Evolutionary conservation across 306 rosid species (phyloP), one percentile per base, ranked within the genome.

Genomic region (Coriaria nepalensis): DNA sequence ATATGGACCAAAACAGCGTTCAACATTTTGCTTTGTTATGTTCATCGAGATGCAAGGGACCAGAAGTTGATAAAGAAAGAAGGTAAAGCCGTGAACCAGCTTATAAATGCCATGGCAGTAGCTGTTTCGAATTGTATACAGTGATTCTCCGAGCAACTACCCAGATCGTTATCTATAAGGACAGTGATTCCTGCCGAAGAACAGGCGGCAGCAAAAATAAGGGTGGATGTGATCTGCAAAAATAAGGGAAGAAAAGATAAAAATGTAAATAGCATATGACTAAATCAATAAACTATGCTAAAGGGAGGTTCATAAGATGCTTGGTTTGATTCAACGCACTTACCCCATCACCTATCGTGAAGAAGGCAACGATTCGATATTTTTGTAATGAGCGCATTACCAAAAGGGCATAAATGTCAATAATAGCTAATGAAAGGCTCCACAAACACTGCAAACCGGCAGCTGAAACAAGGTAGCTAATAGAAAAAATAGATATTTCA

Each of bases 131-230:
- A 79, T 61, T 83, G 86, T 11, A 68, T 75, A 66, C 95, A 88
- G 49, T 83, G 81, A 50, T 78, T 81, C 37, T 52, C 43, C 33
- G 64, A 49, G 63, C 97, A 88, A 54, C 66, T 60, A 53, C 44
- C 75, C 35, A 83, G 75, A 65, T 88, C 93, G 52, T 83, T 88
- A 42, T 88, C 95, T 20, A 83, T 88, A 8, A 88, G 82, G 56
- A 88, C 95, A 9, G 97, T 83, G 70, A 88, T 83, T 33, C 97
- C 97, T 4, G 93, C 93, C 47, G 88, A 83, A 61, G 97, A 93
- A 76, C 97, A 83, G 6, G 97, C 95, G 49, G 93, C 97, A 2
- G 97, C 93, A 55, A 83, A 88, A 59, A 73, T 78, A 49, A 83
- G 95, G 10, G 84, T 83, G 45, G 90, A 83, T 29, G 81, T 81